Evolutionary conservation across 306 rosid genomes (phyloP), one percentile per base, ranked within the genome.

Genomic region (Hippophae gyantsensis): DNA sequence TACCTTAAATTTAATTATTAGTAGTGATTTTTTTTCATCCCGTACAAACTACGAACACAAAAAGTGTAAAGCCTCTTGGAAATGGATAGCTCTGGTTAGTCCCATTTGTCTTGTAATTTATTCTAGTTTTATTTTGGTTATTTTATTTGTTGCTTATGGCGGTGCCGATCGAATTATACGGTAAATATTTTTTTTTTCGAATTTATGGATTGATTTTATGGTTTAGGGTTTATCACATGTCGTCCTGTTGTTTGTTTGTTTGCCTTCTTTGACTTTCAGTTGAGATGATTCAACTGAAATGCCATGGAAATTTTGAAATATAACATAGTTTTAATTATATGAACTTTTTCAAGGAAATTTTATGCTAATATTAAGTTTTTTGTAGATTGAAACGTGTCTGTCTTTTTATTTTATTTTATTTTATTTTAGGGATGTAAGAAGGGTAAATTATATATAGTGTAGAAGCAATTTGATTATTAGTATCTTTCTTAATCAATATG

Each of bases 51-150:
- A 32, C 4, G 38, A 32, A 4, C 5, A 32, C 38, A 32, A 32
- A 32, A 32, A 32, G 38, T 32, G 38, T 32, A 32, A 32, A 32
- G 38, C 3, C 3, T 32, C 38, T 32, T 4, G 38, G 68, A 62
- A 62, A 89, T 89, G 96, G 79, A 81, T 7, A 75, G 68, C 53
- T 73, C 82, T 23, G 90, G 96, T 89, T 26, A 70, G 87, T 78
- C 54, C 55, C 61, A 32, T 32, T 4, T 14, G 42, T 66, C 14
- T 62, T 56, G 49, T 62, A 61, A 49, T 32, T 50, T 56, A 58
- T 69, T 43, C 51, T 44, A 38, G 32, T 57, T 55, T 61, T n/a
- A 53, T 42, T 43, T 12, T 6, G 4, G 18, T 59, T 57, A 14
- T 10, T 42, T 58, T 23, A 54, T 42, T 13, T 13, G 52, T 32